These are phyloP conservation scores for Trichoderma afroharzianum DNA, from an alignment of 2,329 filamentous ascomycete genomes.

Conservation along the genomic window DNA sequence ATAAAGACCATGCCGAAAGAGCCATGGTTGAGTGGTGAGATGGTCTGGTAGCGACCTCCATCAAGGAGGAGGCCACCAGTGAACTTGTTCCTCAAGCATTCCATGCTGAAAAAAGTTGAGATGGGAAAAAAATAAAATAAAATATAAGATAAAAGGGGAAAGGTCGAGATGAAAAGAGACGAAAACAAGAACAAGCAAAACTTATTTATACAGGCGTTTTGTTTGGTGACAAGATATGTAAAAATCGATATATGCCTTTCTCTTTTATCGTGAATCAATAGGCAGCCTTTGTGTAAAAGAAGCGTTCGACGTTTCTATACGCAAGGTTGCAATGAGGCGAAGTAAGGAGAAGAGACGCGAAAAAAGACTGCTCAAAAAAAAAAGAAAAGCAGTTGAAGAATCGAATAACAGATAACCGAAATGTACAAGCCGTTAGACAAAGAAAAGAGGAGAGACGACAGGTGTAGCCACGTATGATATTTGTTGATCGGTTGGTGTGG, in stretches of 20 bases:
- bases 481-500: constrained; percentile 6
- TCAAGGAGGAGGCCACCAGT: constrained; percentile 74
- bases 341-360: not conserved
- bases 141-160: constrained; percentile 21
- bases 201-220: constrained; percentile 30
- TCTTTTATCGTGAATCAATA: constrained; percentile 7
- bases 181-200: constrained; percentile 2
- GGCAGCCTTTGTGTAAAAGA: constrained; percentile 4
- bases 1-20: constrained; percentile 99
- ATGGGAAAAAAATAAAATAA: constrained; percentile 19
- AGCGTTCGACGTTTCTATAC: constrained; percentile 16
- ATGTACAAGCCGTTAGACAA: constrained; percentile 35
- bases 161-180: not conserved
- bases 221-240: constrained; percentile 13
- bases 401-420: constrained; percentile 25
- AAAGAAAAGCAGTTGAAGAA: not conserved
- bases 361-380: constrained; percentile 17
- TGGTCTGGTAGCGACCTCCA: constrained; percentile 77
- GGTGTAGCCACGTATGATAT: constrained; percentile 24
- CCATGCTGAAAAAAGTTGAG: constrained; percentile 49
- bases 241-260: constrained; percentile 19
- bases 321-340: not conserved
- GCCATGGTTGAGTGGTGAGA: constrained; percentile 94
- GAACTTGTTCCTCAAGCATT: constrained; percentile 83
- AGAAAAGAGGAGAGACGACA: constrained; percentile 32